Conservation (phyloP, 768 basidiomycete species). For the Rhizopogon vesiculosus region DNA sequence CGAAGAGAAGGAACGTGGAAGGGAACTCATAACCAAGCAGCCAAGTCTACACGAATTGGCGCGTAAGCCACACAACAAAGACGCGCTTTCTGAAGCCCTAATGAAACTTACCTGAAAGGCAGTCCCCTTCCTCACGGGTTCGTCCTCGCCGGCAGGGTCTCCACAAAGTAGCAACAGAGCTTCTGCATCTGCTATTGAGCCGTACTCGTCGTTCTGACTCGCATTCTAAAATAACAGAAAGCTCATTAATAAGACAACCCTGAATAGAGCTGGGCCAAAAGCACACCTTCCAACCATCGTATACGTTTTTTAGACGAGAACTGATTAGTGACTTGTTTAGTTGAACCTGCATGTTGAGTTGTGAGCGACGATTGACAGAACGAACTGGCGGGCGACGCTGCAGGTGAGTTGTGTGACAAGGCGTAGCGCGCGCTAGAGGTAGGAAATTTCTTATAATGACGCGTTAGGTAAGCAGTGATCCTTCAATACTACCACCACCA, state of each 20-base stretch:
- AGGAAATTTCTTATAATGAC: constrained; percentile 25
- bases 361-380: constrained; percentile 1
- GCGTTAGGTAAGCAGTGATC: constrained; percentile 25
- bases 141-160: constrained; percentile 80
- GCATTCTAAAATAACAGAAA: constrained; percentile 43
- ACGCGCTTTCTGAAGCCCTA: background rate
- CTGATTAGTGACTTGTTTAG: constrained; percentile 60
- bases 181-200: constrained; percentile 61
- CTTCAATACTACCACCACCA: background rate
- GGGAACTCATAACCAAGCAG: constrained; percentile 97
- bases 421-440: constrained; percentile 17
- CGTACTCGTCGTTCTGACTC: constrained; percentile 65
- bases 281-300: constrained; percentile 60
- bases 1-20: constrained; percentile 83
- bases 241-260: constrained; percentile 9
- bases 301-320: constrained; percentile 53
- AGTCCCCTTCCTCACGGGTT: constrained; percentile 85
- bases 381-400: constrained; percentile 10
- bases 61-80: constrained; percentile 1
- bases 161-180: constrained; percentile 71
- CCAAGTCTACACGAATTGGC: constrained; percentile 66
- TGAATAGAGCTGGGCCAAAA: constrained; percentile 4
- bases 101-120: constrained; percentile 75
- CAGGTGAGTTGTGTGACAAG: constrained; percentile 12
- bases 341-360: constrained; percentile 56